Conservation (phyloP, 768 basidiomycete genomes). For the Strobilomyces echinocephalus region DNA sequence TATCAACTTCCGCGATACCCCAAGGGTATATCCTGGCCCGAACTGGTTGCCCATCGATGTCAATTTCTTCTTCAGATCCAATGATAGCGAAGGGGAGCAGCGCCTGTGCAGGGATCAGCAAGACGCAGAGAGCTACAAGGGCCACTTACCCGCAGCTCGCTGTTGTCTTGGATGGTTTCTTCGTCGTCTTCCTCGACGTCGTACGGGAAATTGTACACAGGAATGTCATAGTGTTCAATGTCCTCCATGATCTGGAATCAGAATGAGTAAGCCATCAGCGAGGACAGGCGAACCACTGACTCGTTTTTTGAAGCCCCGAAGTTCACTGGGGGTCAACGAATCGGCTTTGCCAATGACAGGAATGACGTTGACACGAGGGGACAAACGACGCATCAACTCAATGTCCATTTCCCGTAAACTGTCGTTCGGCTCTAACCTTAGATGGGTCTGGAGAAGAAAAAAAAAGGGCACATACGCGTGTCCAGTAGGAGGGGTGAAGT, state of each 20-base stretch:
- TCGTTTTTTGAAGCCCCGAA: slow-evolving; percentile 94
- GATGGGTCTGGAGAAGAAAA: background rate
- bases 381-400: slow-evolving; percentile 96
- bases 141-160: slow-evolving; percentile 75
- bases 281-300: slow-evolving; percentile 34
- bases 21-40: slow-evolving; percentile 96
- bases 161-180: slow-evolving; percentile 96
- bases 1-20: slow-evolving; percentile 98
- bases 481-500: slow-evolving; percentile 98
- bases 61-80: slow-evolving; percentile 95
- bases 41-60: slow-evolving; percentile 85
- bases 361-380: slow-evolving; percentile 97
- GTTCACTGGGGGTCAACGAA: slow-evolving; percentile 87
- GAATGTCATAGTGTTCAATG: slow-evolving; percentile 97
- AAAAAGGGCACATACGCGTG: slow-evolving; percentile 67
- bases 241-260: slow-evolving; percentile 90
- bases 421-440: background rate
- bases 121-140: slow-evolving; percentile 1
- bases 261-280: slow-evolving; percentile 1
- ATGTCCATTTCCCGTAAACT: slow-evolving; percentile 98
- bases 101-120: slow-evolving; percentile 42
- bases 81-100: slow-evolving; percentile 96
- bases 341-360: slow-evolving; percentile 98
- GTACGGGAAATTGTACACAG: slow-evolving; percentile 99
- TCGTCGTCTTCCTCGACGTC: slow-evolving; percentile 99